Percentiles rank a stretch among this genome's conserved stretches.
These are phyloP conservation scores for Ramichloridium luteum DNA, from an alignment of 2,329 filamentous ascomycete genomes.

Conservation along the genomic window DNA sequence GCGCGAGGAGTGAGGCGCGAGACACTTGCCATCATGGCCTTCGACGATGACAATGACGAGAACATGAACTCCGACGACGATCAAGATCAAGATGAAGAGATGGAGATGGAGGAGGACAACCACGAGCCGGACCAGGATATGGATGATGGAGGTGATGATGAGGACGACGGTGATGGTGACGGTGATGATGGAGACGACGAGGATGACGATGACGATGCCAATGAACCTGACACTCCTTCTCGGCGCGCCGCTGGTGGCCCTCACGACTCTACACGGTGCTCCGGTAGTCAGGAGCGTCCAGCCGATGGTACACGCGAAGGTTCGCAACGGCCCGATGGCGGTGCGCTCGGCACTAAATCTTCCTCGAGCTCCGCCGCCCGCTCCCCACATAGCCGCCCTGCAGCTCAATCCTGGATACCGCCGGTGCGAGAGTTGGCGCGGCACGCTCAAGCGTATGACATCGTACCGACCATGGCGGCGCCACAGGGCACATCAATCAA, in stretches of 20 bases:
- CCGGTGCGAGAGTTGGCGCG: constrained; percentile 63
- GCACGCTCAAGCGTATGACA: constrained; percentile 74
- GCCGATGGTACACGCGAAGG: too few relatives aligned
- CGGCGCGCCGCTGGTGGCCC: constrained; percentile 25
- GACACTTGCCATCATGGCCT: constrained; percentile 26
- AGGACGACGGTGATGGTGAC: constrained; percentile 26
- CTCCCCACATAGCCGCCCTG: constrained; percentile 20
- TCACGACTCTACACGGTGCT: constrained; percentile 9
- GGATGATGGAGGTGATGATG: constrained; percentile 27
- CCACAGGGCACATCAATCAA: constrained; percentile 95
- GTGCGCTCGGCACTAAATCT: constrained; percentile 38
- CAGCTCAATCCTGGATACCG: constrained; percentile 19
- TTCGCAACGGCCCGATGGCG: too few relatives aligned
- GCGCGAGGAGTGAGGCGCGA: too few relatives aligned
- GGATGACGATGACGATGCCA: constrained; percentile 27
- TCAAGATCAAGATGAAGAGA: constrained; percentile 34
- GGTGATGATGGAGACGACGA: constrained; percentile 30
- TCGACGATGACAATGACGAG: constrained; percentile 34
- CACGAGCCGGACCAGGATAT: constrained; percentile 27
- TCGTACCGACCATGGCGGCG: constrained; percentile 91
- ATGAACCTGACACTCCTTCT: constrained; percentile 35
- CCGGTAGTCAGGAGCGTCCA: constrained; percentile 4
- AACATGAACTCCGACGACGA: constrained; percentile 28
- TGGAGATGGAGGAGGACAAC: constrained; percentile 33
- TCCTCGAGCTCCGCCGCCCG: constrained; percentile 24